Evolutionary conservation across 2,329 filamentous ascomycete genomes (phyloP).

Genomic region (Monosporascus sp.): DNA sequence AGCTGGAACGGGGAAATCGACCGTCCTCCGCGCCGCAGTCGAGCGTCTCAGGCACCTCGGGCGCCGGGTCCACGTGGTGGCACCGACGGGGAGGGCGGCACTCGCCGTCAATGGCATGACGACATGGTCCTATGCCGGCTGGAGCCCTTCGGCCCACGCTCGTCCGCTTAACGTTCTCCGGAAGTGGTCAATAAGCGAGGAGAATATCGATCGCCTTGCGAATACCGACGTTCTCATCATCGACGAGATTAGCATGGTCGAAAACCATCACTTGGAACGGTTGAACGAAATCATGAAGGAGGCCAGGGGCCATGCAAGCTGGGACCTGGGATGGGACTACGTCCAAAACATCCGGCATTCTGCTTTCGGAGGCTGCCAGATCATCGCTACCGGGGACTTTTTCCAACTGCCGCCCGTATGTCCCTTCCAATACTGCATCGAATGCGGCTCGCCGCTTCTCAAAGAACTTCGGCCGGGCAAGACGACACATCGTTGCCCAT

Average conservation of each 20-base stretch:
- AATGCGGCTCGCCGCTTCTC: conserved; percentile 33
- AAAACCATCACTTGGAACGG: conserved; percentile 48
- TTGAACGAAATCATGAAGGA: conserved; percentile 42
- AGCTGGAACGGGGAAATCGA: conserved; percentile 56
- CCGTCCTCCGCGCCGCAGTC: conserved; percentile 46
- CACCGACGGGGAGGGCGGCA: conserved; percentile 56
- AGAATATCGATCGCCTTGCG: conserved; percentile 22
- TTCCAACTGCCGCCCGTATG: conserved; percentile 51
- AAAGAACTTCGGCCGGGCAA: background rate
- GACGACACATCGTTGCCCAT: conserved; percentile 19
- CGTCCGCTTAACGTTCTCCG: conserved; percentile 30
- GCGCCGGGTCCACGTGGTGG: conserved; percentile 44
- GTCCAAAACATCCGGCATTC: too few relatives aligned
- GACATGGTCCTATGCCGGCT: conserved; percentile 52
- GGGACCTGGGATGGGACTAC: too few relatives aligned
- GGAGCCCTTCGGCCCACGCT: conserved; percentile 43
- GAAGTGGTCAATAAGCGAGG: conserved; percentile 9
- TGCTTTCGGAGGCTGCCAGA: conserved; percentile 38
- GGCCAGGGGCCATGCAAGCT: conserved; percentile 4
- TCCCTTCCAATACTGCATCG: conserved; percentile 42
- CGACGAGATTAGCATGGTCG: conserved; percentile 63
- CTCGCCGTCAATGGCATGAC: conserved; percentile 52
- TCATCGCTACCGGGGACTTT: conserved; percentile 52
- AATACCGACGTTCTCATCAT: conserved; percentile 53
- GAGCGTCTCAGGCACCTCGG: conserved; percentile 28